Evolutionary conservation across 1,284 basidiomycete genomes (phyloP).

Genomic region (Rhizopogon parksii): DNA sequence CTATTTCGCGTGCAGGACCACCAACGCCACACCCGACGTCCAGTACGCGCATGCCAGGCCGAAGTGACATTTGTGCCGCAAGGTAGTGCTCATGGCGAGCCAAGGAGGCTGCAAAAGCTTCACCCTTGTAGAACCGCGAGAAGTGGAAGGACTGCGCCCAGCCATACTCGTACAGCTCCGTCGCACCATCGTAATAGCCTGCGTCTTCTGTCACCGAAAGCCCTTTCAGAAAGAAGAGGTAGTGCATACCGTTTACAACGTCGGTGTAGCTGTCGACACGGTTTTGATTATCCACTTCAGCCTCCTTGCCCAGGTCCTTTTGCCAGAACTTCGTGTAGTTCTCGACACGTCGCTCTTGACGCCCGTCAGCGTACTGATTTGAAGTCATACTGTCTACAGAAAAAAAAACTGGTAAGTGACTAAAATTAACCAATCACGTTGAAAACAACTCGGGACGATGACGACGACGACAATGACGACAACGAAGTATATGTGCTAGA

Average conservation of each 20-base stretch:
- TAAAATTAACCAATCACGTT: too few species aligned
- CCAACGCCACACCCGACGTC: slow-evolving; percentile 80
- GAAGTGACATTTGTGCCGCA: slow-evolving; percentile 53
- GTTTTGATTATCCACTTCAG: slow-evolving; percentile 61
- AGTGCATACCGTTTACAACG: slow-evolving; percentile 79
- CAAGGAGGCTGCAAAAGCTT: slow-evolving; percentile 54
- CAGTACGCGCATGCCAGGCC: slow-evolving; percentile 69
- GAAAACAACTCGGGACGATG: not conserved
- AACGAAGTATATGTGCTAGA: not conserved
- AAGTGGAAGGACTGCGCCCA: slow-evolving; percentile 75
- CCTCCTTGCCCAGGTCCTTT: slow-evolving; percentile 74
- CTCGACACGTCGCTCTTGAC: slow-evolving; percentile 77
- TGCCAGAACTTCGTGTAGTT: slow-evolving; percentile 96
- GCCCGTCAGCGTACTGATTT: slow-evolving; percentile 51
- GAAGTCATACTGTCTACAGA: not conserved
- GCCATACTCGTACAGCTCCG: slow-evolving; percentile 74
- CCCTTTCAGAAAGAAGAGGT: too few species aligned
- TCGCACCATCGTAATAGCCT: slow-evolving; percentile 77
- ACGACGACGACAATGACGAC: not conserved
- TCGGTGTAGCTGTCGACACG: slow-evolving; percentile 85
- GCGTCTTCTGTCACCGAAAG: not conserved
- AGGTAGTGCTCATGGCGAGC: slow-evolving; percentile 81
- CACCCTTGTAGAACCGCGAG: slow-evolving; percentile 74
- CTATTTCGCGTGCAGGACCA: slow-evolving; percentile 73
- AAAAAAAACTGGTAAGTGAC: not conserved